These are phyloP conservation scores for Insectozyma bohioensis DNA, from an alignment of 1,139 yeast genomes.

Conservation along the genomic window DNA sequence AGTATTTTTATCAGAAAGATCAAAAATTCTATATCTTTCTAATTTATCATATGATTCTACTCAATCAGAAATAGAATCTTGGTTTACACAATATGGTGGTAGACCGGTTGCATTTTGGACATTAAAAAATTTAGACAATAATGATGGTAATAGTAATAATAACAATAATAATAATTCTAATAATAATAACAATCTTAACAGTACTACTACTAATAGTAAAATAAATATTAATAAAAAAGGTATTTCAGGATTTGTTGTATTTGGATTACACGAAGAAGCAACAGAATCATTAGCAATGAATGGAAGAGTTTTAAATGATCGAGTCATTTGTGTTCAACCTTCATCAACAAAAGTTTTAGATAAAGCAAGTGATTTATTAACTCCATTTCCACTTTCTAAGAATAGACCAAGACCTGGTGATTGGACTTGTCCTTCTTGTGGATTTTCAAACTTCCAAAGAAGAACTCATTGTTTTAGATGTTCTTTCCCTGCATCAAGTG, in stretches of 20 bases:
- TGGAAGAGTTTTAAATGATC: constrained; percentile 75
- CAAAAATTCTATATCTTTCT: constrained; percentile 74
- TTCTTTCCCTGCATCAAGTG: constrained; percentile 80
- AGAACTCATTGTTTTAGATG: constrained; percentile 94
- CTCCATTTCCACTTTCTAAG: constrained; percentile 85
- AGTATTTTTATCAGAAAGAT: constrained; percentile 67
- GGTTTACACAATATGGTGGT: constrained; percentile 88
- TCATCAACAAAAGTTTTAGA: constrained; percentile 77
- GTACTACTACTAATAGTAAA: constrained; percentile 10
- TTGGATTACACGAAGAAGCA: constrained; percentile 85
- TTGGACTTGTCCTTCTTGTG: constrained; percentile 97
- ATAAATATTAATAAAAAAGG: constrained; percentile 21
- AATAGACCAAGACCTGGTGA: constrained; percentile 96
- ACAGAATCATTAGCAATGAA: constrained; percentile 72
- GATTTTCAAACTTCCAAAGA: constrained; percentile 91
- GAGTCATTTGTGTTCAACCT: constrained; percentile 81
- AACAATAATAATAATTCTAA: too few relatives aligned
- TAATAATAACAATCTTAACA: too few relatives aligned
- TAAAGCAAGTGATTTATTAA: constrained; percentile 73
- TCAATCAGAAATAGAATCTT: constrained; percentile 84
- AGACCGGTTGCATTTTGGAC: constrained; percentile 92
- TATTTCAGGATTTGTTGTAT: constrained; percentile 79
- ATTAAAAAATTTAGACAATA: constrained; percentile 54
- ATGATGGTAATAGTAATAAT: too few relatives aligned
- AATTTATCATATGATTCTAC: constrained; percentile 85